phyloP scores from a whole-genome alignment of 805 yeast genomes.

The Candida sithepensis region DNA sequence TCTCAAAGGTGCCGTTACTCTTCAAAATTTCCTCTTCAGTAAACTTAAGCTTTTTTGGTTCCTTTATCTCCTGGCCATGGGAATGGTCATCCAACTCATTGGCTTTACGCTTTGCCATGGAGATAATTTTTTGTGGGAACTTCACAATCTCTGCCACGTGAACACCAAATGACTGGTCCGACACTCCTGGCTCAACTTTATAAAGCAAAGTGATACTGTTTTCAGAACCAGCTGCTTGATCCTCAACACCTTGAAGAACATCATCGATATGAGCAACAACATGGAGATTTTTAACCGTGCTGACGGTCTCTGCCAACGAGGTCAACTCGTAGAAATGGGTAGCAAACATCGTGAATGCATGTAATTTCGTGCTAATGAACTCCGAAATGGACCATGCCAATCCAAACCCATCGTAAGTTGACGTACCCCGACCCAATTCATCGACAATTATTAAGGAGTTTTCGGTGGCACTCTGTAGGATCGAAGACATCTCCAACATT shows the following conservation, averaged over 20 bases:
- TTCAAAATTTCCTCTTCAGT: slow-evolving; percentile 45
- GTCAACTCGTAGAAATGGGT: slow-evolving; percentile 98
- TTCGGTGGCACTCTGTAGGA: slow-evolving; percentile 71
- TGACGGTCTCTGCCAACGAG: slow-evolving; percentile 58
- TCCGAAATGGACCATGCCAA: slow-evolving; percentile 96
- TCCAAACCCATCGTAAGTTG: slow-evolving; percentile 96
- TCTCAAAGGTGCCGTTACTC: slow-evolving; percentile 53
- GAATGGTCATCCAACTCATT: slow-evolving; percentile 71
- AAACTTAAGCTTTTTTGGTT: slow-evolving; percentile 49
- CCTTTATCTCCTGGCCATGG: slow-evolving; percentile 25
- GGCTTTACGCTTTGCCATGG: slow-evolving; percentile 95
- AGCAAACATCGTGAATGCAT: slow-evolving; percentile 86
- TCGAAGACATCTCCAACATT: slow-evolving; percentile 90
- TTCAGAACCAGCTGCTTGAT: slow-evolving; percentile 32
- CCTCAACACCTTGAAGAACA: slow-evolving; percentile 22
- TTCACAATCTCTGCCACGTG: slow-evolving; percentile 96
- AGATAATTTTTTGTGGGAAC: slow-evolving; percentile 84
- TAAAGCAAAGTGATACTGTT: slow-evolving; percentile 83
- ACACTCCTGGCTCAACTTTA: slow-evolving; percentile 93
- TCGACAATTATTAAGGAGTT: slow-evolving; percentile 86
- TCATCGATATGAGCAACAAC: slow-evolving; percentile 88
- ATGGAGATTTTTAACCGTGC: slow-evolving; percentile 75
- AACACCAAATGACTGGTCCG: slow-evolving; percentile 95
- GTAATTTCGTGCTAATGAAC: slow-evolving; percentile 64
- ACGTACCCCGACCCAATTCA: slow-evolving; percentile 93